These are phyloP conservation scores for Hygrophila difformis DNA, from an alignment of 257 asterid genomes.

Conservation along the genomic window DNA sequence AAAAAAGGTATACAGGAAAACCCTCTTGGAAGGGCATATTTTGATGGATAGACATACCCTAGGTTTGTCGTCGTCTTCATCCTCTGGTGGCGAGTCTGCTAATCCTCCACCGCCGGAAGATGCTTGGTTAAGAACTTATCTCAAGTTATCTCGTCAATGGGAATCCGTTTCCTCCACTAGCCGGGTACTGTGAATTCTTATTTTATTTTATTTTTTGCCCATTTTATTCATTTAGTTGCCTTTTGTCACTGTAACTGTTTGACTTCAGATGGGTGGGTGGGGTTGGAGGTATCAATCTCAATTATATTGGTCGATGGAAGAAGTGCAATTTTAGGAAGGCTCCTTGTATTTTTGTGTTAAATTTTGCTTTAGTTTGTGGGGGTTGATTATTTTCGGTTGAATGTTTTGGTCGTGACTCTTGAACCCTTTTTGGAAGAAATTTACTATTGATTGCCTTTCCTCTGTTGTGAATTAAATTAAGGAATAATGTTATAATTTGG, in stretches of 20 bases:
- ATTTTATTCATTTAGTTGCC: no score
- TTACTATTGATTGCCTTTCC: not conserved
- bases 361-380: not conserved
- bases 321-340: not conserved
- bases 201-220: no score
- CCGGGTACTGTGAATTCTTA: constrained; percentile 28
- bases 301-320: no score
- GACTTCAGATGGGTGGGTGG: no score
- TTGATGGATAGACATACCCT: constrained; percentile 75
- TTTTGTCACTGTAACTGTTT: no score
- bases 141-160: constrained; percentile 55
- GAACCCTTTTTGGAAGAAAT: no score
- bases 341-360: not conserved
- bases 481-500: not conserved
- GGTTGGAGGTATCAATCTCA: no score
- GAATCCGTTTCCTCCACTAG: constrained; percentile 36
- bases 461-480: not conserved
- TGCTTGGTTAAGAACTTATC: constrained; percentile 59
- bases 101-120: constrained; percentile 65
- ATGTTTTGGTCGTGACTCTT: not conserved
- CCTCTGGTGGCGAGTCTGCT: constrained; percentile 21
- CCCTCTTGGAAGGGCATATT: no score
- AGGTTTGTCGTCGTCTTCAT: constrained; percentile 57
- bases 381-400: not conserved
- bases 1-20: no score